Conservation (phyloP, 805 yeast species). For the Phaffomyces thermotolerans region DNA sequence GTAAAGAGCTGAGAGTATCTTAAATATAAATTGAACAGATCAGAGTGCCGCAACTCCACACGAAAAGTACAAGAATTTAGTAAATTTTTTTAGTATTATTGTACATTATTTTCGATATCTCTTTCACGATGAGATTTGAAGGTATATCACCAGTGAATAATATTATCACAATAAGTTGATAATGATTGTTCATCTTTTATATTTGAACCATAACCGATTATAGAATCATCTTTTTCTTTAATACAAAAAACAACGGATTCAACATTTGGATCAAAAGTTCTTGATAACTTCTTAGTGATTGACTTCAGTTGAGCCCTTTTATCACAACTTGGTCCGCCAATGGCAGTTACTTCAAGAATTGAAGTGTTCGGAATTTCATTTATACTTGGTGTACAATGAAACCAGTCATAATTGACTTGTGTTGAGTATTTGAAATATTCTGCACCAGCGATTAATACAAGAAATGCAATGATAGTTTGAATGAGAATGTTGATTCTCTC, state of each 20-base stretch:
- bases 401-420: constrained; percentile 35
- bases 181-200: constrained; percentile 12
- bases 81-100: not conserved
- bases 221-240: constrained; percentile 23
- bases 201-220: constrained; percentile 19
- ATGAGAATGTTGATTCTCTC: constrained; percentile 20
- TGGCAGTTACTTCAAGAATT: constrained; percentile 27
- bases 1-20: too few relatives aligned
- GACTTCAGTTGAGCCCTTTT: constrained; percentile 36
- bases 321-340: constrained; percentile 39
- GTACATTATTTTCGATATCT: too few relatives aligned
- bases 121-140: too few relatives aligned
- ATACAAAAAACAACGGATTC: constrained; percentile 31
- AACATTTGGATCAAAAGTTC: constrained; percentile 33
- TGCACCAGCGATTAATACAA: constrained; percentile 31
- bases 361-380: constrained; percentile 18
- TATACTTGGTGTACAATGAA: constrained; percentile 33
- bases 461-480: constrained; percentile 23
- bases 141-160: constrained; percentile 20
- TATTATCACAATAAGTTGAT: constrained; percentile 16
- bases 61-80: too few relatives aligned
- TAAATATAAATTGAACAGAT: too few relatives aligned
- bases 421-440: constrained; percentile 38
- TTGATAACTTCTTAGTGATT: constrained; percentile 31
- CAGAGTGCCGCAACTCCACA: too few relatives aligned